Base-by-base conservation (phyloP, 768 basidiomycete genomes). In the Lentinus brumalis region DNA sequence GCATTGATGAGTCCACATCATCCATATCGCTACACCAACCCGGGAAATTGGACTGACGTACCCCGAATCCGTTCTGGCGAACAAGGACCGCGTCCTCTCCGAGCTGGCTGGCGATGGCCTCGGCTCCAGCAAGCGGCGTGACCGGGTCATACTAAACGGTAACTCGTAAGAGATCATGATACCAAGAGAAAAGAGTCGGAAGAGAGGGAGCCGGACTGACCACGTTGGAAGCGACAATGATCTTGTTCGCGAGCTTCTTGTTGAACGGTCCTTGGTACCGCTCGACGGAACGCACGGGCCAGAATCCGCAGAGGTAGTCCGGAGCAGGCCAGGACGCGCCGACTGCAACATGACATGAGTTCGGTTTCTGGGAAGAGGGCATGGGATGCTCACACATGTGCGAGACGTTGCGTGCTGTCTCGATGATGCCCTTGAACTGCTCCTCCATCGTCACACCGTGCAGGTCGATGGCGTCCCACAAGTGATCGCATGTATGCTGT, bases 191-290 rank as follows among this genome's bases (percentile, higher is more conserved):
- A 35, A 7, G 18, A 32, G 15, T 21, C 32, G 31, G 3, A 16
- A 14, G 45, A 11, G 15, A 30, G 29, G 53, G 39, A 41, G 35
- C 1, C 1, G 35, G 6, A 64, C 62, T 15, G 10, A 59, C 65
- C 40, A 44, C 21, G 35, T 61, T 64, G 18, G 53, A 53, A 38
- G 60, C 40, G 5, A 66, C 50, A 4, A 66, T 38, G 30, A 64
- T 58, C 30, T 46, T 42, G 40, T 64, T 60, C 10, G 44, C 46
- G 8, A 66, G 49, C 18, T 53, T 60, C 31, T 47, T 29, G 50
- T 64, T 66, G 53, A 58, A 64, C 31, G 65, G 62, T 2, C 62
- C 62, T 9, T 49, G 35, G 50, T 40, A 64, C 18, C 62, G 32
- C 45, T 66, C 65, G 35, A 63, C 63, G 18, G 54, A 44, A 1